Percentiles rank a stretch among this genome's conserved stretches.
phyloP scores from a whole-genome alignment of 805 yeast genomes.

The Candida chauliodis region DNA sequence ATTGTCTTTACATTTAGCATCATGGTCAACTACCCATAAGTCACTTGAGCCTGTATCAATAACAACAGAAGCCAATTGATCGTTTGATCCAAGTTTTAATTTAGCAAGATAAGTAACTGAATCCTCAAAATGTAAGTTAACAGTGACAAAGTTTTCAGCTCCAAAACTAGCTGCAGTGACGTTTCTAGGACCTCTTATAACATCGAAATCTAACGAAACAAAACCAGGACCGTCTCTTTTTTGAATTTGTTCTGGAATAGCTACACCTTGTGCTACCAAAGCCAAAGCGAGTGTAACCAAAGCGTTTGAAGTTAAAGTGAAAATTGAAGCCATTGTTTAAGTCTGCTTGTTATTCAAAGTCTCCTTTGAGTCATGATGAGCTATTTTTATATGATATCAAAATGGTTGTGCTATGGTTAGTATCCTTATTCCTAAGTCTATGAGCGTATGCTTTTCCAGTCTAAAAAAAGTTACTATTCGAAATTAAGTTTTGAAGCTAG shows the following conservation, averaged over 20 bases:
- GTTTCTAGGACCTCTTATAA: slow-evolving; percentile 4
- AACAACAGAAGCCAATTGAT: slow-evolving; percentile 16
- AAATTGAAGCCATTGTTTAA: slow-evolving; percentile 9
- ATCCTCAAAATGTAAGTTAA: slow-evolving; percentile 3
- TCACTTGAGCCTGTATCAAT: slow-evolving; percentile 28
- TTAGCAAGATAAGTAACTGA: slow-evolving; percentile 4
- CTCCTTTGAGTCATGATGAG: background rate
- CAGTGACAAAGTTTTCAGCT: background rate
- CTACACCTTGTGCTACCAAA: slow-evolving; percentile 8
- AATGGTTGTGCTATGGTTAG: too few relatives aligned
- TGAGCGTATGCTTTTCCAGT: too few relatives aligned
- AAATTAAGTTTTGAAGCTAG: too few relatives aligned
- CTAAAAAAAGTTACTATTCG: too few relatives aligned
- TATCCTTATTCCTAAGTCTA: too few relatives aligned
- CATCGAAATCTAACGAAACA: slow-evolving; percentile 9
- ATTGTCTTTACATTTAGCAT: slow-evolving; percentile 19
- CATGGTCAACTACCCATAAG: slow-evolving; percentile 23
- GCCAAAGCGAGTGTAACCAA: slow-evolving; percentile 9
- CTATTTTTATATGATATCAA: too few relatives aligned
- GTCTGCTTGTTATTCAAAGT: background rate
- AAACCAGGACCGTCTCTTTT: slow-evolving; percentile 9
- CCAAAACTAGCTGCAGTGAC: slow-evolving; percentile 1
- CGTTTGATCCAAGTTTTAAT: slow-evolving; percentile 14
- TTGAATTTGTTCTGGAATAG: slow-evolving; percentile 7
- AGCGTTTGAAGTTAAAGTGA: slow-evolving; percentile 6